phyloP scores from a whole-genome alignment of 306 rosid genomes.

The Glycine latifolia region DNA sequence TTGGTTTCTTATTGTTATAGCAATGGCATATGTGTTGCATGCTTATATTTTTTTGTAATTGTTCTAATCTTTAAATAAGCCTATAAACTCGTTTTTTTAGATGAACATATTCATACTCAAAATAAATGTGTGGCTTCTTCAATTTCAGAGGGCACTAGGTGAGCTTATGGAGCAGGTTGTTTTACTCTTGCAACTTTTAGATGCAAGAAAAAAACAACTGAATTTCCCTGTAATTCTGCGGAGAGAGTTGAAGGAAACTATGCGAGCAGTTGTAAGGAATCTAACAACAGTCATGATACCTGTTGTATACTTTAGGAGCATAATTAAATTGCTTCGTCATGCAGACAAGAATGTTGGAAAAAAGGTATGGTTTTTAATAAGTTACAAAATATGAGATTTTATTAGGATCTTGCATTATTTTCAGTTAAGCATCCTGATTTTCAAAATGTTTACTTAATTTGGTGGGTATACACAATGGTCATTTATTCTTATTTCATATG shows the following conservation, averaged over 20 bases:
- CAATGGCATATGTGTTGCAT: background rate
- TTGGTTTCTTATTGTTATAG: background rate
- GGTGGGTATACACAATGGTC: background rate
- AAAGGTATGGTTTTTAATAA: conserved; percentile 61
- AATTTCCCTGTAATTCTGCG: conserved; percentile 55
- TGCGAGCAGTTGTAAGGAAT: conserved; percentile 67
- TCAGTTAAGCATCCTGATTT: background rate
- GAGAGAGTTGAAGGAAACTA: conserved; percentile 69
- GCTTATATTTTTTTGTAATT: background rate
- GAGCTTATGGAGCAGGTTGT: conserved; percentile 79
- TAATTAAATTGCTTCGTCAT: conserved; percentile 68
- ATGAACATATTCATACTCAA: conserved; percentile 2
- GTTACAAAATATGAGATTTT: background rate
- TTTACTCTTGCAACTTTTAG: conserved; percentile 64
- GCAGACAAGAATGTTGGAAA: conserved; percentile 65
- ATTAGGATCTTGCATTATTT: conserved; percentile 12
- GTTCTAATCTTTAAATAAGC: conserved; percentile 9
- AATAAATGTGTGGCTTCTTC: conserved; percentile 32
- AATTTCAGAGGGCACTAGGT: conserved; percentile 65
- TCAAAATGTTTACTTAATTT: conserved; percentile 13
- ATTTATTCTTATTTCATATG: conserved; percentile 10
- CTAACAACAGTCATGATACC: conserved; percentile 66
- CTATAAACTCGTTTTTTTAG: background rate
- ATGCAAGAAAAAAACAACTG: conserved; percentile 63
- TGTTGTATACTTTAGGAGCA: conserved; percentile 68